Conservation (phyloP, 768 basidiomycete species). For the Auriscalpium orientale region DNA sequence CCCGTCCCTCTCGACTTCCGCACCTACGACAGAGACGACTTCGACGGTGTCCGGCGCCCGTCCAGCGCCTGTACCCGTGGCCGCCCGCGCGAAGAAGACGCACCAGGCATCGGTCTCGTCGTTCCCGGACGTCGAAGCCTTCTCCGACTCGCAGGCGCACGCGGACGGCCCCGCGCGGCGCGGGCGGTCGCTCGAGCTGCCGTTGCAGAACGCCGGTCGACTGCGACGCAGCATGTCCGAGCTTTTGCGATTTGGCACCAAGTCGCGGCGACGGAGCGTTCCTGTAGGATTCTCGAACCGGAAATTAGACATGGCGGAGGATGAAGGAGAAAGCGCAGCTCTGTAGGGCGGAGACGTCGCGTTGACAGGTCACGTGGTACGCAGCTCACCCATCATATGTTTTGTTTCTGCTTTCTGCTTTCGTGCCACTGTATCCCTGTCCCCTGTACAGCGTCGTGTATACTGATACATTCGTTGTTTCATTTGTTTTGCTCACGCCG, state of each 20-base stretch:
- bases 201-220: neutral
- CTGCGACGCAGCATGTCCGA: slow-evolving; percentile 2
- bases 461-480: too few species aligned
- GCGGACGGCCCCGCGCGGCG: slow-evolving; percentile 1
- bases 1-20: neutral
- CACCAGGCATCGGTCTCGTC: neutral
- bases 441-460: too few species aligned
- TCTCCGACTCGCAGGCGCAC: neutral
- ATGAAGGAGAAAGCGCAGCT: too few species aligned
- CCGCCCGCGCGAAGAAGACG: neutral
- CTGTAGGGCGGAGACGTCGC: too few species aligned
- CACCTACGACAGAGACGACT: neutral
- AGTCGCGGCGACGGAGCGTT: neutral
- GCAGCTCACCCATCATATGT: too few species aligned
- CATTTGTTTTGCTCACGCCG: too few species aligned
- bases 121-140: neutral
- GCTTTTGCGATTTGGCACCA: neutral
- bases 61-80: neutral
- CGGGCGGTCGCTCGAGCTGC: slow-evolving; percentile 9
- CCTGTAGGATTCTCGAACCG: neutral
- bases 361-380: too few species aligned
- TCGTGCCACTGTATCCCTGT: too few species aligned
- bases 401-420: too few species aligned
- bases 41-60: neutral
- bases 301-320: too few species aligned